Percentiles rank a stretch among this genome's conserved stretches.
phyloP scores from a whole-genome alignment of 257 asterid species.

The Salvia rosmarinus region DNA sequence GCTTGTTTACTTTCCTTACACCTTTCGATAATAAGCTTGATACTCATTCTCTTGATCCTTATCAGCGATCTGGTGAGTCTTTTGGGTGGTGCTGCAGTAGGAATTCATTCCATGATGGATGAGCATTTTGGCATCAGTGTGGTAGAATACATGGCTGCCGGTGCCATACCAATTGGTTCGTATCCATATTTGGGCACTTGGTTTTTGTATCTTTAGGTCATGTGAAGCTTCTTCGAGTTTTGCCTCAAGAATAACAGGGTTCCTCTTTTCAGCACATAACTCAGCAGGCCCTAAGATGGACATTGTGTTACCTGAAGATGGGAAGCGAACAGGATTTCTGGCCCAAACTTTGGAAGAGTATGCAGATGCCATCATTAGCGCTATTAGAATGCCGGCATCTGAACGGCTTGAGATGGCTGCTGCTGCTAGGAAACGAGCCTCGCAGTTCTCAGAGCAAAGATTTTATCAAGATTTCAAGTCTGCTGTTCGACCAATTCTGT shows the following conservation, averaged over 20 bases:
- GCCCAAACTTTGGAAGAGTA: conserved; percentile 72
- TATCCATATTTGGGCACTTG: conserved; percentile 16
- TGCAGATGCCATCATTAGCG: conserved; percentile 66
- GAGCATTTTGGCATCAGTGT: conserved; percentile 97
- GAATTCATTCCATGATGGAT: conserved; percentile 92
- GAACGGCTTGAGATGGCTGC: conserved; percentile 76
- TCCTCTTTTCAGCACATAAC: conserved; percentile 65
- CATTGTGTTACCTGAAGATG: conserved; percentile 79
- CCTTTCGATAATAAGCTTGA: conserved; percentile 3
- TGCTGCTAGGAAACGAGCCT: conserved; percentile 83
- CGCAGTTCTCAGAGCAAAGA: conserved; percentile 74
- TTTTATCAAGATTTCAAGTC: conserved; percentile 79
- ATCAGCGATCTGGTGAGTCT: conserved; percentile 79
- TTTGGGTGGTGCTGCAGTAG: conserved; percentile 80
- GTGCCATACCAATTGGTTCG: conserved; percentile 91
- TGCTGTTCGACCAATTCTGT: conserved; percentile 59
- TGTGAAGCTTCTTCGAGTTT: background rate
- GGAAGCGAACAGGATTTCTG: conserved; percentile 79
- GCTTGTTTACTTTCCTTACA: background rate
- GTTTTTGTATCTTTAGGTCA: background rate
- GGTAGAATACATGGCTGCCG: conserved; percentile 96
- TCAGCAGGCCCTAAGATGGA: conserved; percentile 98
- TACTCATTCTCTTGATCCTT: conserved; percentile 1
- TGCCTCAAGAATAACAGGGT: background rate
- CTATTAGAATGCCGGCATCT: conserved; percentile 60